Conservation (phyloP, 306 rosid species). For the Rosa lucieae region DNA sequence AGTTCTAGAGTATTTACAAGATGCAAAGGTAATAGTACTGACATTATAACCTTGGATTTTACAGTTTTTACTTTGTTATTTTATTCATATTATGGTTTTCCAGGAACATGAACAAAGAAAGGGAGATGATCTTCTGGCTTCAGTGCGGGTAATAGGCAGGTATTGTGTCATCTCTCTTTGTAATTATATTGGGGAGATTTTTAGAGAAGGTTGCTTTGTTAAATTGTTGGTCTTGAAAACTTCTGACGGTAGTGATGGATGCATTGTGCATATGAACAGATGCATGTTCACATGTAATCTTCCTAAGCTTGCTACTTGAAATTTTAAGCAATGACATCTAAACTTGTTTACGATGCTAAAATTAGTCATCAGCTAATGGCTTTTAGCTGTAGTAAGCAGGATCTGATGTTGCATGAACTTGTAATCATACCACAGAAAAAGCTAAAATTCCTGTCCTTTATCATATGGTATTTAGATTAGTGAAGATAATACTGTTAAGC, state of each 20-base stretch:
- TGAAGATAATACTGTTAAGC: background rate
- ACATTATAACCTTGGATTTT: conserved; percentile 23
- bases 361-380: background rate
- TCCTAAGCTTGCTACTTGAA: background rate
- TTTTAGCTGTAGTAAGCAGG: background rate
- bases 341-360: background rate
- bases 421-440: background rate
- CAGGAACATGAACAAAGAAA: conserved; percentile 81
- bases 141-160: conserved; percentile 94
- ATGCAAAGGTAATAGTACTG: conserved; percentile 66
- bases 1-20: conserved; percentile 83
- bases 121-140: conserved; percentile 92
- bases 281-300: background rate
- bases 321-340: background rate
- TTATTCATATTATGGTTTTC: conserved; percentile 29
- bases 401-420: background rate
- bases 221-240: background rate
- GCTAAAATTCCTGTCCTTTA: background rate
- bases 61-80: background rate
- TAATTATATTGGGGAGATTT: background rate
- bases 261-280: background rate
- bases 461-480: background rate
- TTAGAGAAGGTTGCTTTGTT: background rate
- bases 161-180: conserved; percentile 9
- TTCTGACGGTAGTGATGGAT: background rate